Percentiles rank a stretch among this genome's conserved stretches.
Conservation (phyloP, 2,329 filamentous ascomycete genomes). For the Knoxdaviesia capensis region DNA sequence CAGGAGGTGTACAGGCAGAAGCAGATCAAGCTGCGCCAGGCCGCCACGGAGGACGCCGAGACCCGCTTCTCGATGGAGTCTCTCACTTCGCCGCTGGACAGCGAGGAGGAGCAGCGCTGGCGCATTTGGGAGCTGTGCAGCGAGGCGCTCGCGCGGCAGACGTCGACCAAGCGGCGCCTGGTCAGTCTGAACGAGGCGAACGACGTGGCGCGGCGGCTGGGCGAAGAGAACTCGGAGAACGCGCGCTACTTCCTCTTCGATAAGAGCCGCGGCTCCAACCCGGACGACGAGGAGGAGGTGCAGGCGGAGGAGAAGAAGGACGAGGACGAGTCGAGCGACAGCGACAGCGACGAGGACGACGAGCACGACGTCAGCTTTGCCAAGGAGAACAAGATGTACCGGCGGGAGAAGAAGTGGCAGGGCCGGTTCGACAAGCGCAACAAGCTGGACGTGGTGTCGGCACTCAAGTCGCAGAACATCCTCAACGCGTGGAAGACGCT, state of each 20-base stretch:
- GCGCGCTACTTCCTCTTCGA: conserved; percentile 16
- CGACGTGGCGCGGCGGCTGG: conserved; percentile 34
- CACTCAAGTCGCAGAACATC: conserved; percentile 3
- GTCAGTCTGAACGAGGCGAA: conserved; percentile 35
- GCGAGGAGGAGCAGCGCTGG: no score
- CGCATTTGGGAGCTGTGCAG: background rate
- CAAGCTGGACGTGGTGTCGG: conserved; percentile 4
- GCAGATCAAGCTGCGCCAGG: background rate
- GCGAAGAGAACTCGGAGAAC: conserved; percentile 22
- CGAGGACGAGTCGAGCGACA: background rate
- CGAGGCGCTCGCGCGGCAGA: conserved; percentile 3
- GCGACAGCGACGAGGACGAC: background rate
- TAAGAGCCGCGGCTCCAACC: conserved; percentile 10
- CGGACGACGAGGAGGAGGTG: conserved; percentile 9
- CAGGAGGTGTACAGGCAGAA: background rate
- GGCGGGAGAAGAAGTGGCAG: no score
- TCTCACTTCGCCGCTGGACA: no score
- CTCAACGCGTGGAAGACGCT: conserved; percentile 10
- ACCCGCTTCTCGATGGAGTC: background rate
- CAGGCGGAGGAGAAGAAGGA: conserved; percentile 10
- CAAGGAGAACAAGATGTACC: no score
- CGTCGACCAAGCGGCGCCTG: conserved; percentile 21
- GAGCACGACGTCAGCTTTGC: background rate
- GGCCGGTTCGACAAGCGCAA: no score
- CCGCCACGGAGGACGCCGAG: background rate